Evolutionary conservation across 2,329 filamentous ascomycete genomes (phyloP), one percentile per base, ranked within the genome.

Genomic region (Verticillium alfalfae): DNA sequence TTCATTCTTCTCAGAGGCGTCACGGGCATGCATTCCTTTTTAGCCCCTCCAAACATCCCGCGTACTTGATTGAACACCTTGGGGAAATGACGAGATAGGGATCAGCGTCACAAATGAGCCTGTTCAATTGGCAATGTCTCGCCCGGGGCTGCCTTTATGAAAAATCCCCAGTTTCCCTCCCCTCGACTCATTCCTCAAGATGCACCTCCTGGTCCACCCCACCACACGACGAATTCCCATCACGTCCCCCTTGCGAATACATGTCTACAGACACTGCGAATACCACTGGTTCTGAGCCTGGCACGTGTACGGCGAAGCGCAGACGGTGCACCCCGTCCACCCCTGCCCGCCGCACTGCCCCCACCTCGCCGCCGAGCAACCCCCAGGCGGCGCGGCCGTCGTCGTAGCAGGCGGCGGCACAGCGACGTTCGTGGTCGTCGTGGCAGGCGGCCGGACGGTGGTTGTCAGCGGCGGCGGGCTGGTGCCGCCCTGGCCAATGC

Each of bases 311-410:
- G 77, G 78, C 18, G 72, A 72, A 4, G 61, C 66, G 62, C 80
- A 82, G 71, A 77, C 80, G 2, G 77, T 79, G 16, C 76, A 66
- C 18, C 79, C 80, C 16, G 63, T 68, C 71, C 72, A 82, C 59
- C 71, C 73, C 18, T 65, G 73, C n/a, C 80, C 79, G 61, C 79
- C 80, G 52, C 80, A 82, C 62, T 81, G 80, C 18, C 65, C 61
- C 67, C 70, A 73, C 49, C 62, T 41, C 12, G 60, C 57, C 10
- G 57, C 60, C 54, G 63, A 37, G 38, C 63, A 64, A 10, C 56
- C 56, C 34, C 56, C 38, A n/a, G 63, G 59, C 60, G 61, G 39
- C 10, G 52, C 45, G 16, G 63, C 63, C 13, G 63, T 63, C n/a
- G 63, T 59, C 2, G 63, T 63, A 13, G 62, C 57, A 34, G 63